Evolutionary conservation across 495 filamentous ascomycete genomes (phyloP).

Genomic region (Penicillium herquei): DNA sequence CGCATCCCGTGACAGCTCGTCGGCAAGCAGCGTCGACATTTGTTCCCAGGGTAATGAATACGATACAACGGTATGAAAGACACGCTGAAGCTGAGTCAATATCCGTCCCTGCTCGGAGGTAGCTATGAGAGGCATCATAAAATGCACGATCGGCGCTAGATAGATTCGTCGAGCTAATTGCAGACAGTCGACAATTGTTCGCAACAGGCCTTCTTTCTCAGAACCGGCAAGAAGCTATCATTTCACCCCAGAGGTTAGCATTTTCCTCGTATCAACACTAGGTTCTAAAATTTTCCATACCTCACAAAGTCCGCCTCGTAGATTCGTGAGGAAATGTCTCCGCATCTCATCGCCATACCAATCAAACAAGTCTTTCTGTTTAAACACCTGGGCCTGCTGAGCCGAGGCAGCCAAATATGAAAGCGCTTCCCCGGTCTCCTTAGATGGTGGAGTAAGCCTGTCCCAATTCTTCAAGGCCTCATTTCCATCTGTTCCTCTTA

Average conservation of each 20-base stretch:
- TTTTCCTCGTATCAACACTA: neutral
- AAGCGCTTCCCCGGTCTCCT: constrained; percentile 35
- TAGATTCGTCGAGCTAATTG: constrained; percentile 47
- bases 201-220: constrained; percentile 30
- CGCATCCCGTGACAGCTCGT: constrained; percentile 52
- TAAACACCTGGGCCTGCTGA: neutral
- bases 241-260: constrained; percentile 5
- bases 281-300: constrained; percentile 23
- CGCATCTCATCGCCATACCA: constrained; percentile 56
- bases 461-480: constrained; percentile 32
- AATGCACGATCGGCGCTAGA: constrained; percentile 42
- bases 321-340: constrained; percentile 48
- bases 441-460: constrained; percentile 29
- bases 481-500: constrained; percentile 25
- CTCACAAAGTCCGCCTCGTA: constrained; percentile 34
- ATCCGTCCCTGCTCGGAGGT: constrained; percentile 30
- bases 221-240: constrained; percentile 29
- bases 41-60: constrained; percentile 57
- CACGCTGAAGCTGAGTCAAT: constrained; percentile 52
- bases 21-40: constrained; percentile 50
- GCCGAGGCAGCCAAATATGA: constrained; percentile 38
- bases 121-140: constrained; percentile 35
- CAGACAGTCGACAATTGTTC: constrained; percentile 41
- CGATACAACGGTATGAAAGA: constrained; percentile 64
- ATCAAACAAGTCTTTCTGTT: constrained; percentile 33